These are phyloP conservation scores for Pseudocercospora pini-densiflorae DNA, from an alignment of 2,329 filamentous ascomycete species.

Conservation along the genomic window DNA sequence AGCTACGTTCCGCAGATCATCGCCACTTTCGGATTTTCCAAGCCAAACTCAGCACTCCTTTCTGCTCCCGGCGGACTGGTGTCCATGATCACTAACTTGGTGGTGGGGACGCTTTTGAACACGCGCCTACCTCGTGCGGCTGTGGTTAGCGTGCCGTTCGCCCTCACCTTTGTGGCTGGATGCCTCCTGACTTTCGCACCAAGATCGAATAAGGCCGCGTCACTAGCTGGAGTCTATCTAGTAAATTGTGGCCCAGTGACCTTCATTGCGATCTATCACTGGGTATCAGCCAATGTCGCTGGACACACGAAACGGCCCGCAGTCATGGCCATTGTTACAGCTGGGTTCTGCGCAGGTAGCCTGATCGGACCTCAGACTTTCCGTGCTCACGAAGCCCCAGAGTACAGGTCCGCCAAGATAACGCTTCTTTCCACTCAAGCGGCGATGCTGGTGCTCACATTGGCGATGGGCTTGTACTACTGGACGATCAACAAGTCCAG, in stretches of 20 bases:
- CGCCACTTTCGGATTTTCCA: conserved; percentile 13
- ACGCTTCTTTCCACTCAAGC: conserved; percentile 19
- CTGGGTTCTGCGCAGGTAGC: conserved; percentile 46
- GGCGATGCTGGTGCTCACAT: not conserved
- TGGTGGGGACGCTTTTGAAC: not conserved
- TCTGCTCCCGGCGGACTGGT: conserved; percentile 10
- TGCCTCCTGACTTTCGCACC: conserved; percentile 3
- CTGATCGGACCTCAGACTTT: conserved; percentile 45
- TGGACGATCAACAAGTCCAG: not conserved
- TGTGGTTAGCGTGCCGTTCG: conserved; percentile 1
- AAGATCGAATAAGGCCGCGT: not conserved
- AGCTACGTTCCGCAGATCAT: conserved; percentile 7
- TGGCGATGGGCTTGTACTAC: conserved; percentile 7
- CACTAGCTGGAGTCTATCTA: conserved; percentile 39
- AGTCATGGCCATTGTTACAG: conserved; percentile 40
- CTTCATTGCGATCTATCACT: conserved; percentile 40
- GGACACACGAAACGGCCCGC: conserved; percentile 46
- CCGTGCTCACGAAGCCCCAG: conserved; percentile 38
- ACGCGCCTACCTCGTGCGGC: conserved; percentile 4
- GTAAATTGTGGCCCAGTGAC: conserved; percentile 39
- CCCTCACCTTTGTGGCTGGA: conserved; percentile 1
- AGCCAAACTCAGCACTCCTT: conserved; percentile 6
- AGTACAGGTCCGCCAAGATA: conserved; percentile 45
- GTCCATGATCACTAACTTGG: not conserved
- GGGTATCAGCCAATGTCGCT: conserved; percentile 52